A percentile compares a stretch with the other conserved stretches of the same genome.
Evolutionary conservation across 140 eudicot genomes (phyloP).

Genomic region (Stevia rebaudiana): DNA sequence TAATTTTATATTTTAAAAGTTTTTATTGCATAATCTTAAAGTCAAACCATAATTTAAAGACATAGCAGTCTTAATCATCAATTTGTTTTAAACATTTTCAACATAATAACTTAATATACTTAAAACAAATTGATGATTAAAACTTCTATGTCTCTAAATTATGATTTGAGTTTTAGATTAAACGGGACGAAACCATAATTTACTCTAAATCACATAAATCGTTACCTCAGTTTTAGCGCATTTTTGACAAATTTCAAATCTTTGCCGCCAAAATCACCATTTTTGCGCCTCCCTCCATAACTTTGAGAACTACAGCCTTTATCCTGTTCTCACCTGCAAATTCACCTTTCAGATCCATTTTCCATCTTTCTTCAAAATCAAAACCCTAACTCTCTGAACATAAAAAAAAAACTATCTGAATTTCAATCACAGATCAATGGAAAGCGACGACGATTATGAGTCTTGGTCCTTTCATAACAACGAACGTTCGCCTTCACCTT

Average conservation of each 20-base stretch:
- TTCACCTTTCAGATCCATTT: conserved; percentile 18
- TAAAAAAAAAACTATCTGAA: no score
- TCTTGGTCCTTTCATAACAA: conserved; percentile 34
- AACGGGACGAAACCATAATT: no score
- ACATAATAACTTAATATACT: no score
- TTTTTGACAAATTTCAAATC: conserved; percentile 25
- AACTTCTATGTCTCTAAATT: no score
- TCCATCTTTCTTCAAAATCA: not conserved
- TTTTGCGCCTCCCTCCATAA: conserved; percentile 22
- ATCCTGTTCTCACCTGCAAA: not conserved
- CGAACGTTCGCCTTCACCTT: conserved; percentile 37
- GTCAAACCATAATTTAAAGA: no score
- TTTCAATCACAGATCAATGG: conserved; percentile 37
- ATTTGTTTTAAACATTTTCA: no score
- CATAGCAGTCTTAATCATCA: no score
- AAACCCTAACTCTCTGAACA: conserved; percentile 12
- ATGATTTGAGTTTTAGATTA: no score
- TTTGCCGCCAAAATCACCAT: conserved; percentile 35
- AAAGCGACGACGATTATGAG: conserved; percentile 66
- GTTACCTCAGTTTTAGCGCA: conserved; percentile 19
- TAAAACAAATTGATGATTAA: no score
- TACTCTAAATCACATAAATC: no score
- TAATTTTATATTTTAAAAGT: no score
- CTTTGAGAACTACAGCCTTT: not conserved
- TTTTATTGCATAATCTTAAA: no score